These are phyloP conservation scores for Pseudevernia furfuracea DNA, from an alignment of 495 filamentous ascomycete genomes.

Conservation along the genomic window DNA sequence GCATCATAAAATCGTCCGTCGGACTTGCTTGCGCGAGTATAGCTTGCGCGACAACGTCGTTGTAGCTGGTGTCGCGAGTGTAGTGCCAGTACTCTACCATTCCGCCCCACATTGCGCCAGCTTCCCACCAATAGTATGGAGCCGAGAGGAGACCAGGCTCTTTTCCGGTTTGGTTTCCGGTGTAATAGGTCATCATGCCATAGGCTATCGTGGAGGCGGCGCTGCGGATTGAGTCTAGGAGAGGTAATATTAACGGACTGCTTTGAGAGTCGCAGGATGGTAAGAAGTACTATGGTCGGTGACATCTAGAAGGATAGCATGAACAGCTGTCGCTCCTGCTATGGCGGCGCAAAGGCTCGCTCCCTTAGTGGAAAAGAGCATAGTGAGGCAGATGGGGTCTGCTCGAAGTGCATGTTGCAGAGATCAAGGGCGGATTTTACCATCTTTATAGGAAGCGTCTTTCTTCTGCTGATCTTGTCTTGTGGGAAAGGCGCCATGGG, in stretches of 20 bases:
- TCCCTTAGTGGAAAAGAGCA: not conserved
- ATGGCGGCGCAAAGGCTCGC: not conserved
- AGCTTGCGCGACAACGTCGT: conserved; percentile 51
- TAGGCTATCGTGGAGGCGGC: conserved; percentile 56
- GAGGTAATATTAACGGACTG: not conserved
- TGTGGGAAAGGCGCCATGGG: not conserved
- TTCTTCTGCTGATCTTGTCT: not conserved
- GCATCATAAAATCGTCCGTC: conserved; percentile 57
- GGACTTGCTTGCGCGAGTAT: conserved; percentile 63
- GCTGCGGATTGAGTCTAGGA: conserved; percentile 36
- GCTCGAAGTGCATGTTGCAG: not conserved
- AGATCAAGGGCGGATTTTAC: not conserved
- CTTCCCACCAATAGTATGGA: conserved; percentile 67
- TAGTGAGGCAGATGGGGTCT: not conserved
- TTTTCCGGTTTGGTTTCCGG: conserved; percentile 52
- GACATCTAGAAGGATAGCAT: not conserved
- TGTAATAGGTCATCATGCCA: conserved; percentile 60
- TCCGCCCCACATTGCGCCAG: conserved; percentile 64
- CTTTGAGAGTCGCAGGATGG: not conserved
- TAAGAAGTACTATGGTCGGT: not conserved
- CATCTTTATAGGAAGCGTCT: not conserved
- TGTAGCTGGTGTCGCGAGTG: conserved; percentile 65
- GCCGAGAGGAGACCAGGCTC: conserved; percentile 58
- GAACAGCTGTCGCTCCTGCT: not conserved
- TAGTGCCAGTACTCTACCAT: conserved; percentile 73